Base-by-base conservation (phyloP, 371 early-diverging fungal species). In the Mortierella sp. region DNA sequence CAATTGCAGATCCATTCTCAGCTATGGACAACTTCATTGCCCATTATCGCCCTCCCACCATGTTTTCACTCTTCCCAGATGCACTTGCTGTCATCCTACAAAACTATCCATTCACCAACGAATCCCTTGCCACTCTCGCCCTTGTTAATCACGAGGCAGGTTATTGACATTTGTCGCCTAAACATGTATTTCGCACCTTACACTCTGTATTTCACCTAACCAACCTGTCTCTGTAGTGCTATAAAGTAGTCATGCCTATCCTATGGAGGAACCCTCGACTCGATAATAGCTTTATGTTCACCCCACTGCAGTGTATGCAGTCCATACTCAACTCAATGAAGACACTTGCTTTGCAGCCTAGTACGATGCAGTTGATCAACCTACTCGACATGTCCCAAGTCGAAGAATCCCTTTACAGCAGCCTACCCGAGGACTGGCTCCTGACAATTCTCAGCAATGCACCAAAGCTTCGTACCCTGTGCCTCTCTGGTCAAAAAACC, bases 61-160 rank as follows among this genome's bases (percentile, higher is more conserved):
- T 79, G 47, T 79, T 79, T 61, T 71, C 79, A 0, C 79, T 79
- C 71, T 79, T 79, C 49, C 79, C 79, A 1, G 75, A 79, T 60
- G 79, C 79, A 0, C 63, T 79, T 14, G 68, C 64, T 43, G 28
- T 79, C 58, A 54, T 74, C 22, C 14, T 74, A 39, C 62, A 49
- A 1, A 63, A 73, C 35, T 22, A 52, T 22, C 20, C 22, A 9
- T 55, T 79, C 64, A 66, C 55, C 22, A 79, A 74, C 65, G 79
- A 79, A 30, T 59, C 52, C 12, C 55, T 79, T 0, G 74, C 75
- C 32, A 59, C 40, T 26, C 66, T 79, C 6, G 60, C 71, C 24
- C 75, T 73, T 14, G 75, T 79, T 54, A 79, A 79, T 51, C 79
- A 55, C 59, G 79, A 79, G 74, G 79, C 59, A 74, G 22, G 62